Evolutionary conservation across 768 basidiomycete species (phyloP), one percentile per base, ranked within the genome.

Genomic region (Hortiboletus campestris): DNA sequence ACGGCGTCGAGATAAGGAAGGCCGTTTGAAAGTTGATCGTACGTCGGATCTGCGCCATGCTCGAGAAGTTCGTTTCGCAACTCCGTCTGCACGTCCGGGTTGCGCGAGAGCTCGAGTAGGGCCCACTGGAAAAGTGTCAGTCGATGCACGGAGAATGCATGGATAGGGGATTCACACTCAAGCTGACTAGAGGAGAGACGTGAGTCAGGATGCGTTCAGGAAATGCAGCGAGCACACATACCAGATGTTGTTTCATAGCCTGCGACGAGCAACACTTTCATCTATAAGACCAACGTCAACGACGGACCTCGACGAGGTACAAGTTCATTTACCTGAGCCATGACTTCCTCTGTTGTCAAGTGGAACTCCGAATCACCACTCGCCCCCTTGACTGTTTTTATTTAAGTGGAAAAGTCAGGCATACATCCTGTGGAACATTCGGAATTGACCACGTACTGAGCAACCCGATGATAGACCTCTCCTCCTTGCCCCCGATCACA

Each of bases 1-100:
- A 80, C 70, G 1, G 80, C 78, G 58, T 84, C 81, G 8, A 85
- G 78, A 63, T 80, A 84, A 0, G 82, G 83, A 12, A 86, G 66
- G 10, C 51, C 70, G 4, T 76, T 74, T 2, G 70, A 75, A 1
- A 85, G 71, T 55, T 84, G 77, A 29, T 84, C 82, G 67, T 77
- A 83, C 3, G 77, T 78, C 17, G 82, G 82, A 62, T 85, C 84
- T 16, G 59, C 45, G 6, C 62, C 65, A 44, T 78, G 76, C 19
- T 71, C 66, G 6, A 71, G 55, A 10, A 86, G 73, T 39, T 86
- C 83, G 2, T 77, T 71, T 36, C 83, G 77, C 11, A 86, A 65
- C 34, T 72, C 78, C 16, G 72, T 63, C 62, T 86, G 84, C 6
- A 74, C 67, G 19, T 80, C 73, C 0, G 70, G 75, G 51, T 80